Evolutionary conservation across 2,329 filamentous ascomycete species (phyloP), one percentile per base, ranked within the genome.

Genomic region (Arthroderma uncinatum): DNA sequence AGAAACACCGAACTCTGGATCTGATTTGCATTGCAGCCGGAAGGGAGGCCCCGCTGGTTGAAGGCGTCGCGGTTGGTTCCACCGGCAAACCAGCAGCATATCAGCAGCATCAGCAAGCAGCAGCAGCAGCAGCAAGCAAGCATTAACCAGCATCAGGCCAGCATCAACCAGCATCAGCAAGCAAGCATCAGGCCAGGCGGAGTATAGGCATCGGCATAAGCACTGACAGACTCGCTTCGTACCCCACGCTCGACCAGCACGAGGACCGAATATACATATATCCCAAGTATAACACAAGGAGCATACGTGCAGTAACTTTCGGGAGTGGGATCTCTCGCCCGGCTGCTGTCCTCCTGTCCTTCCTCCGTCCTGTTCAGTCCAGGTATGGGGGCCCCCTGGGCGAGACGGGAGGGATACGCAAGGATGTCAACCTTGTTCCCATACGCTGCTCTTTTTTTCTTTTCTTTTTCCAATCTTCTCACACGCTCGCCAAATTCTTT

Each of bases 11-110:
- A 48, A 48, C 42, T 48, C 42, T 48, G 42, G 42, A 48, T 53
- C 48, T 34, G 48, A 53, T 53, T 53, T 53, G 48, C 48, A 37
- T 34, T 53, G 48, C 48, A 53, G 48, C 48, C 48, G 48, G 48
- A 28, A 53, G 30, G 48, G 48, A 53, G 33, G 48, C 48, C 48
- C 48, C 48, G 48, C 48, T 53, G 48, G n/a, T 53, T 21, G 42
- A 48, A 14, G 21, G 42, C 42, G 42, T 48, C 42, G n/a, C 42
- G 42, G 42, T 48, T 48, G 42, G 42, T 48, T 48, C 42, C 42
- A 48, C 42, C 42, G 42, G 42, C 23, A 48, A 48, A 48, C 21
- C 42, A n/a, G n/a, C n/a, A n/a, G n/a, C n/a, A n/a, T n/a, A n/a
- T n/a, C n/a, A n/a, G n/a, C n/a, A n/a, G n/a, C n/a, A n/a, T n/a